Evolutionary conservation across 2,329 filamentous ascomycete species (phyloP).

Genomic region (Arthrobotrys sinensis): DNA sequence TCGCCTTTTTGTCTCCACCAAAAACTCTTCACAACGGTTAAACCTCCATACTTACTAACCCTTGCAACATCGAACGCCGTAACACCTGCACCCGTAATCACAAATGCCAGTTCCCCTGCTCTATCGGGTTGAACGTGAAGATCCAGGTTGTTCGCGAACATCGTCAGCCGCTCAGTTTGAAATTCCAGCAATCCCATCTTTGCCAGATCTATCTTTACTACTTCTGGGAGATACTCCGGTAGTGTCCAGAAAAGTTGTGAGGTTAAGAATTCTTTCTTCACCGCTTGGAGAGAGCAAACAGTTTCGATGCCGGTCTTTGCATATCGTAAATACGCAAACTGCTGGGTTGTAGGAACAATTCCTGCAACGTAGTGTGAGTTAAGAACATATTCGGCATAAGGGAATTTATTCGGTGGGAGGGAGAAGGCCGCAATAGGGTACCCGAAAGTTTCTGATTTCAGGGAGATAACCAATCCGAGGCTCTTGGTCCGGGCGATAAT

Average conservation of each 20-base stretch:
- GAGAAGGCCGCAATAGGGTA: slow-evolving; percentile 36
- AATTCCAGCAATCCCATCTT: slow-evolving; percentile 28
- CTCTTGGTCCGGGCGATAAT: slow-evolving; percentile 20
- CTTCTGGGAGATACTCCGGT: slow-evolving; percentile 33
- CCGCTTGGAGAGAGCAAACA: slow-evolving; percentile 27
- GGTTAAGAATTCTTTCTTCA: neutral
- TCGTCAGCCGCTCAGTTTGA: too few relatives aligned
- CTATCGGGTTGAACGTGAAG: slow-evolving; percentile 44
- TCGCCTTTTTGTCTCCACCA: slow-evolving; percentile 31
- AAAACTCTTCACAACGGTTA: slow-evolving; percentile 28
- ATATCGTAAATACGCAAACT: slow-evolving; percentile 47
- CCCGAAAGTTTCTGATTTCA: slow-evolving; percentile 25
- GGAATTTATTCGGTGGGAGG: slow-evolving; percentile 10
- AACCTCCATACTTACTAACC: slow-evolving; percentile 15
- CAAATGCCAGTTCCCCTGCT: slow-evolving; percentile 42
- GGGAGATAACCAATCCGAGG: slow-evolving; percentile 41
- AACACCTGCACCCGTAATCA: slow-evolving; percentile 32
- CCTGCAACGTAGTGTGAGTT: slow-evolving; percentile 45
- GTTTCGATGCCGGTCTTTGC: slow-evolving; percentile 34
- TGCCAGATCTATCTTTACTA: slow-evolving; percentile 11
- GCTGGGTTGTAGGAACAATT: neutral
- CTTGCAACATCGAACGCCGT: slow-evolving; percentile 47
- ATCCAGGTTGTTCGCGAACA: slow-evolving; percentile 4
- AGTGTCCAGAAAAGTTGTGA: slow-evolving; percentile 25
- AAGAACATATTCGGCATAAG: slow-evolving; percentile 34